Conservation (phyloP, 495 filamentous ascomycete species). For the Aspergillus ostianus region DNA sequence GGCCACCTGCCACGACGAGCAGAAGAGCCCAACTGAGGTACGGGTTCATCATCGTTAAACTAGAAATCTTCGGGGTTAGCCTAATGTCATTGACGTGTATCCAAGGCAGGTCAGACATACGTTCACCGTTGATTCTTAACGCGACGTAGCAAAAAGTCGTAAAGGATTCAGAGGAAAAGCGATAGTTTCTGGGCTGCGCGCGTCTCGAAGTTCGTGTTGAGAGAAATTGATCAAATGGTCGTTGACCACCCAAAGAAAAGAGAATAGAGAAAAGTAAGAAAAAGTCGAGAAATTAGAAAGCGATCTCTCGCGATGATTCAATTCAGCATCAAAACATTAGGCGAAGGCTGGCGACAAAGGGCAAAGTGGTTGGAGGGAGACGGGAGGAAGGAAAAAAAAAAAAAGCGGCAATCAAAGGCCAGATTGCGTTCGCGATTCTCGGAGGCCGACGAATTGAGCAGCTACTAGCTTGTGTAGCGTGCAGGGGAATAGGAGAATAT, state of each 20-base stretch:
- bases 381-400: constrained; percentile 16
- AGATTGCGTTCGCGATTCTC: constrained; percentile 21
- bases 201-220: neutral
- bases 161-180: constrained; percentile 1
- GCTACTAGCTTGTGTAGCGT: neutral
- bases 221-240: neutral
- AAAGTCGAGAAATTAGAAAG: constrained; percentile 7
- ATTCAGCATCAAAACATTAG: constrained; percentile 18
- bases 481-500: neutral
- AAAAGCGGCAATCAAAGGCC: constrained; percentile 18
- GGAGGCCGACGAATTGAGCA: constrained; percentile 9
- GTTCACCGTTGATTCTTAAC: constrained; percentile 5
- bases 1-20: constrained; percentile 47
- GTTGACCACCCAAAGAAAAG: neutral
- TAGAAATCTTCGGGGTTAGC: constrained; percentile 12
- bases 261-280: neutral
- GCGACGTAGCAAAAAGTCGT: constrained; percentile 14
- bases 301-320: constrained; percentile 18
- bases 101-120: neutral
- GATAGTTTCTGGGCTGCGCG: neutral
- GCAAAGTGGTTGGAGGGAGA: constrained; percentile 10
- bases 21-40: constrained; percentile 59
- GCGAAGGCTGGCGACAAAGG: constrained; percentile 7
- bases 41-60: constrained; percentile 43
- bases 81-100: neutral